Evolutionary conservation across 495 filamentous ascomycete genomes (phyloP).

Genomic region (Podospora conica): DNA sequence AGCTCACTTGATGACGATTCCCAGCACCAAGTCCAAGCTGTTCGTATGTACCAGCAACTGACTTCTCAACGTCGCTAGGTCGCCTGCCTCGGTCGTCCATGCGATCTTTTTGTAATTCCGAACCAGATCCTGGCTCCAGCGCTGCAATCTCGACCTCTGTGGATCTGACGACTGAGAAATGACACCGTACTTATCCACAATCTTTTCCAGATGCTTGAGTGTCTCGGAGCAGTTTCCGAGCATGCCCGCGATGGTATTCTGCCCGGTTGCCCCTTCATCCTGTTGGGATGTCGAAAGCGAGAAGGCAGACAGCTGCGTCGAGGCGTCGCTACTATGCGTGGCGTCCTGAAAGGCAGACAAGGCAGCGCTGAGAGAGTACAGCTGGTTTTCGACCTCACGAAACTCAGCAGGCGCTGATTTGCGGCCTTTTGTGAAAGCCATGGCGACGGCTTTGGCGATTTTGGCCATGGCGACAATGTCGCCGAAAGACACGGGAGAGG

Average conservation of each 20-base stretch:
- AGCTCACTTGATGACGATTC: slow-evolving; percentile 14
- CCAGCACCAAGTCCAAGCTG: slow-evolving; percentile 13
- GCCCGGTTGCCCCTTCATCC: not conserved
- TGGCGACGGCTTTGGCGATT: slow-evolving; percentile 11
- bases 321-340: not conserved
- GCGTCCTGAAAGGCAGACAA: slow-evolving; percentile 6
- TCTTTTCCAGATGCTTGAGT: slow-evolving; percentile 15
- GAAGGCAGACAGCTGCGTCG: not conserved
- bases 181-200: slow-evolving; percentile 9
- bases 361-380: slow-evolving; percentile 15
- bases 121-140: slow-evolving; percentile 10
- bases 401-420: slow-evolving; percentile 17
- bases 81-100: slow-evolving; percentile 17
- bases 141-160: slow-evolving; percentile 4
- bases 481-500: slow-evolving; percentile 16
- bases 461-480: slow-evolving; percentile 16
- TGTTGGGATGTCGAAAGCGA: not conserved
- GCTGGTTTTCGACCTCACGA: slow-evolving; percentile 19
- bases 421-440: slow-evolving; percentile 13
- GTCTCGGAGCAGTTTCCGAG: slow-evolving; percentile 11
- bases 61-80: slow-evolving; percentile 13
- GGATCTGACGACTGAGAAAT: not conserved
- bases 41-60: slow-evolving; percentile 17
- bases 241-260: slow-evolving; percentile 1
- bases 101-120: slow-evolving; percentile 17